Base-by-base conservation (phyloP, 768 basidiomycete genomes). In the Astraeus odoratus region DNA sequence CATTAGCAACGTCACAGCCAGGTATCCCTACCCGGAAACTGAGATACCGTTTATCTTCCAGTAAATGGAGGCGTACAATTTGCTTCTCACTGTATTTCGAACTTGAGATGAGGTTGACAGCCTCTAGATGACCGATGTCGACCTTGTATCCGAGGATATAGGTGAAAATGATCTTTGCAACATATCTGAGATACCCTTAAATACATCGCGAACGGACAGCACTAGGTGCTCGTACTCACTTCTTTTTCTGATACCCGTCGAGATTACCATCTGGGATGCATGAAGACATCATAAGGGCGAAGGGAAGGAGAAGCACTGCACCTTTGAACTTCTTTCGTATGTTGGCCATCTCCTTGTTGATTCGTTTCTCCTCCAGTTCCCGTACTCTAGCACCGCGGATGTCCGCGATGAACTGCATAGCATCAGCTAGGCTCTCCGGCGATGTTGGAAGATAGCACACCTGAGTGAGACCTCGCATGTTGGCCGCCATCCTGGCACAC, bases 321-420 rank as follows among this genome's bases (percentile, higher is more conserved):
- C 93, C 91, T 76, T 97, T 97, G 75, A 99, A 98, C 67, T 95
- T 92, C 74, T 96, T 95, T 49, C 96, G 76, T 51, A 99, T 99
- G 57, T 99, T 97, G 1, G 96, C 96, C 96, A 99, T 98, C 70
- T 99, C 96, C 67, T 97, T 94, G 71, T 99, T 99, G 56, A 99
- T 96, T 44, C 96, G 74, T 69, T 97, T 98, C 75, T 98, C 95
- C 62, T 99, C 96, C 42, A 98, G 70, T 65, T 99, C 96, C 44
- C 95, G 81, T 18, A 98, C 94, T 47, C 95, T 75, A 40, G 95
- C 95, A 40, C 96, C 93, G 46, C 96, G 86, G 58, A 99, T 89
- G 67, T 99, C 96, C 63, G 95, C 94, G 64, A 99, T 99, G 76
- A 98, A 96, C 93, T 96, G 51, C 3, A 44, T 42, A 41, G 4